Conservation (phyloP, 169 alveolate genomes). For the Plasmodium sp. region DNA sequence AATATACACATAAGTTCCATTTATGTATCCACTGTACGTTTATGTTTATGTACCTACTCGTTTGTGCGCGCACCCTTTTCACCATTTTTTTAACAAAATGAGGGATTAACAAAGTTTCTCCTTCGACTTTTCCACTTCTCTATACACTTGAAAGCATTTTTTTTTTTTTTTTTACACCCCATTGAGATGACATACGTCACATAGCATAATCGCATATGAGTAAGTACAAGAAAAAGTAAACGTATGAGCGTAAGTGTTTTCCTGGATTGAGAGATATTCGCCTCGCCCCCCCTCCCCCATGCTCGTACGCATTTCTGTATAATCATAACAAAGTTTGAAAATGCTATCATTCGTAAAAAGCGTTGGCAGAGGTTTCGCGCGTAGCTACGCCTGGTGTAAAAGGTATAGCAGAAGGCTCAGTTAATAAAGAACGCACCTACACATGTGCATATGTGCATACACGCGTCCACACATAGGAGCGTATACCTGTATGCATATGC, state of each 20-base stretch:
- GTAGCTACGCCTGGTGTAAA: conserved; percentile 47
- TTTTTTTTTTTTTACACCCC: neutral
- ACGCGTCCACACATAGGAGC: neutral
- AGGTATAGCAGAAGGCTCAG: neutral
- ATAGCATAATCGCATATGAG: neutral
- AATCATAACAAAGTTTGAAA: conserved; percentile 12
- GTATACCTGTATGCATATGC: neutral
- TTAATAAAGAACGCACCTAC: neutral
- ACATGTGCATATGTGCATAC: neutral
- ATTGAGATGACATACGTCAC: neutral
- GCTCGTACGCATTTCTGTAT: conserved; percentile 1
- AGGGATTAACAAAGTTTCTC: neutral
- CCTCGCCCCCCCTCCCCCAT: neutral
- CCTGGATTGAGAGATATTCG: neutral
- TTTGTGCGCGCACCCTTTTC: neutral
- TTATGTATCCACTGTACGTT: neutral
- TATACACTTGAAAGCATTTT: neutral
- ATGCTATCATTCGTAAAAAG: conserved; percentile 55
- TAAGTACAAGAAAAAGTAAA: neutral
- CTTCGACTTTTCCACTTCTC: neutral
- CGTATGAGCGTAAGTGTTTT: neutral
- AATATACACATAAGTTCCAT: neutral
- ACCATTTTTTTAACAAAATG: neutral
- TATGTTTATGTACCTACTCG: neutral
- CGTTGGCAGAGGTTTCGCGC: conserved; percentile 9